Percentiles rank a stretch among this genome's conserved stretches.
Conservation (phyloP, 2,329 filamentous ascomycete genomes). For the Apiospora marii region DNA sequence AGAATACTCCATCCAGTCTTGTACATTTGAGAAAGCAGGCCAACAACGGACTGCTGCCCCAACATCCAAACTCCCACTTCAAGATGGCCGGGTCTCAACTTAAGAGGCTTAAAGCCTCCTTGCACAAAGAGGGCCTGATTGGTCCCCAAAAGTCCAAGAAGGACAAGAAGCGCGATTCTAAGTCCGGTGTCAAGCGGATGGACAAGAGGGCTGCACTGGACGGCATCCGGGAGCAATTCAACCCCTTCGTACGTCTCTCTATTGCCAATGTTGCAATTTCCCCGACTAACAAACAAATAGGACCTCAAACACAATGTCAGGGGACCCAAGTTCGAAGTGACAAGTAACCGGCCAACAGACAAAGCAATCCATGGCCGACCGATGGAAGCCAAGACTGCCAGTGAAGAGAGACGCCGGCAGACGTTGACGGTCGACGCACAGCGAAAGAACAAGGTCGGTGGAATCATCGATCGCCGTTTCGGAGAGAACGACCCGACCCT, state of each 20-base stretch:
- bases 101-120: slow-evolving; percentile 91
- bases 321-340: slow-evolving; percentile 86
- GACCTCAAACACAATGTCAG: slow-evolving; percentile 81
- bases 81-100: slow-evolving; percentile 94
- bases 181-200: slow-evolving; percentile 77
- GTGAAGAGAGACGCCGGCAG: slow-evolving; percentile 84
- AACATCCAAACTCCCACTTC: background rate
- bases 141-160: slow-evolving; percentile 96
- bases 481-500: slow-evolving; percentile 95
- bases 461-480: slow-evolving; percentile 90
- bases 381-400: slow-evolving; percentile 82
- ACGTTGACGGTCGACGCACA: slow-evolving; percentile 92
- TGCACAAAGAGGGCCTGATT: slow-evolving; percentile 87
- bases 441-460: slow-evolving; percentile 87
- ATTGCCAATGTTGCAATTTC: background rate
- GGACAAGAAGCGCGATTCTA: slow-evolving; percentile 79
- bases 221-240: slow-evolving; percentile 93
- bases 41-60: slow-evolving; percentile 1
- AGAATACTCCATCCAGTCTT: slow-evolving; percentile 7
- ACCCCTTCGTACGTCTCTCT: slow-evolving; percentile 74
- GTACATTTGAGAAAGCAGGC: slow-evolving; percentile 3
- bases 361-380: slow-evolving; percentile 76
- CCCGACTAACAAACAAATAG: background rate
- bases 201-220: slow-evolving; percentile 81
- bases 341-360: slow-evolving; percentile 67